A percentile compares a stretch with the other conserved stretches of the same genome.
These are phyloP conservation scores for Hypoxylon sp. DNA, from an alignment of 2,329 filamentous ascomycete species.

Conservation along the genomic window DNA sequence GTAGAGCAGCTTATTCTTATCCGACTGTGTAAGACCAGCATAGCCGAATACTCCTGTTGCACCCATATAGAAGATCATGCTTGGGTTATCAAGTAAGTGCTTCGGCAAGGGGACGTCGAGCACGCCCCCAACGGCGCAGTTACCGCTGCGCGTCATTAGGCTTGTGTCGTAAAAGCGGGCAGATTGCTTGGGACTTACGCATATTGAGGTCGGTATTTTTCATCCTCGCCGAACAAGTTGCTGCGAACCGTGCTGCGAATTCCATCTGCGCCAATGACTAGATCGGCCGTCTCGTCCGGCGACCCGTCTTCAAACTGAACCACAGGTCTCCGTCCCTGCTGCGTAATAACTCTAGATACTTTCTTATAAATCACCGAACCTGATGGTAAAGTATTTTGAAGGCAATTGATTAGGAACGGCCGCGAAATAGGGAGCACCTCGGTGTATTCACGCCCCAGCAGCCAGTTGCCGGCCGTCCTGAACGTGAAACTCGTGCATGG, in stretches of 20 bases:
- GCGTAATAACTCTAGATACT: conserved; percentile 20
- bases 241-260: conserved; percentile 35
- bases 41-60: conserved; percentile 36
- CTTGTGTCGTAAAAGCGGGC: neutral
- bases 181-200: conserved; percentile 12
- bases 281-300: conserved; percentile 31
- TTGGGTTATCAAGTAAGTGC: conserved; percentile 28
- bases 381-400: conserved; percentile 29
- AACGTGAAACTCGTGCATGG: conserved; percentile 36
- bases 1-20: conserved; percentile 34
- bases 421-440: conserved; percentile 35
- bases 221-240: conserved; percentile 32
- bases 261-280: conserved; percentile 34
- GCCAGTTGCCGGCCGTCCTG: conserved; percentile 30
- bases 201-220: conserved; percentile 29
- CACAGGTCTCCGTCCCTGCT: conserved; percentile 28
- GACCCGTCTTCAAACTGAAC: conserved; percentile 34
- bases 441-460: conserved; percentile 31
- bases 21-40: conserved; percentile 30
- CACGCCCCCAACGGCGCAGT: conserved; percentile 34
- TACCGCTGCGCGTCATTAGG: conserved; percentile 24
- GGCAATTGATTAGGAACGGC: conserved; percentile 33
- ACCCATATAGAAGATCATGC: conserved; percentile 33
- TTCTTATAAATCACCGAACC: conserved; percentile 30
- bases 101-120: conserved; percentile 31